Evolutionary conservation across 176 grass and related monocot species (phyloP).

Genomic region (Rhipidocladum racemiflorum): DNA sequence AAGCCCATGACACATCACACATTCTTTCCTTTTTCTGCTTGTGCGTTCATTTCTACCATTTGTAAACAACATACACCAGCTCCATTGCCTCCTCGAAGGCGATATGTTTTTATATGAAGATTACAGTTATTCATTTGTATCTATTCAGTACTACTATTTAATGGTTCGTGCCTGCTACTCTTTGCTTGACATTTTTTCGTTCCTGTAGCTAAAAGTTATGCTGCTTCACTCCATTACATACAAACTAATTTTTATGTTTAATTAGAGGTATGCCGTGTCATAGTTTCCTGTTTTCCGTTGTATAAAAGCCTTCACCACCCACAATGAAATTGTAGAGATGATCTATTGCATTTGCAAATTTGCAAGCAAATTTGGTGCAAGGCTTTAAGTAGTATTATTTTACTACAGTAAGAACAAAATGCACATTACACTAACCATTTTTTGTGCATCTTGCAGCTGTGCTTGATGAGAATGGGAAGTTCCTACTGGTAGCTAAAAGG

Average conservation of each 20-base stretch:
- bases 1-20: too few species aligned
- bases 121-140: not conserved
- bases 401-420: not conserved
- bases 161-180: not conserved
- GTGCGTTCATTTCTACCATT: not conserved
- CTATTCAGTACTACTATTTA: too few species aligned
- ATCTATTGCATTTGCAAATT: not conserved
- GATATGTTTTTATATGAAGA: not conserved
- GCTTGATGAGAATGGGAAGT: slow-evolving; percentile 74
- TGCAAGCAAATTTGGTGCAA: not conserved
- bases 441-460: slow-evolving; percentile 59
- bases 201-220: not conserved
- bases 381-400: not conserved
- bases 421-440: not conserved
- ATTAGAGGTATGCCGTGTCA: not conserved
- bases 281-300: not conserved
- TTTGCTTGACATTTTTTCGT: not conserved
- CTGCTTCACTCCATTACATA: not conserved
- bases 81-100: not conserved
- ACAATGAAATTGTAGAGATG: not conserved
- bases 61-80: not conserved
- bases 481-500: slow-evolving; percentile 84
- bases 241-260: slow-evolving; percentile 1
- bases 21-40: too few species aligned
- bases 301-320: not conserved